Evolutionary conservation across 2,329 filamentous ascomycete species (phyloP), one percentile per base, ranked within the genome.

Genomic region (Beauveria asiatica): DNA sequence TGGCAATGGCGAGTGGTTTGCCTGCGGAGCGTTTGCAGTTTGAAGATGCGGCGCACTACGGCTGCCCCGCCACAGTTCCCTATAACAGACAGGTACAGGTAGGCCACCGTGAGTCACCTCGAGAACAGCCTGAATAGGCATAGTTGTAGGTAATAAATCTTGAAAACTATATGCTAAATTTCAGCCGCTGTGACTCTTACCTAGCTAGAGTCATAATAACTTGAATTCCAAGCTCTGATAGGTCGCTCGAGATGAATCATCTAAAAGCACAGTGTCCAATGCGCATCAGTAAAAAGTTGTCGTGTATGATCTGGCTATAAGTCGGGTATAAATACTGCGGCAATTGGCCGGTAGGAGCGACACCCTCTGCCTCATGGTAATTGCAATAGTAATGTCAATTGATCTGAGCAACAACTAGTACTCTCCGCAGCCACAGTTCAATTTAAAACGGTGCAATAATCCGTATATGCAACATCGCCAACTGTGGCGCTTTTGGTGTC

Each of bases 201-300:
- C 4, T 51, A 25, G 37, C 7, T 45, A 27, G 39, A 59, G 56
- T 59, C 56, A 59, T 13, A 37, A 8, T 17, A 33, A 4, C 19
- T 21, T n/a, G n/a, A n/a, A n/a, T n/a, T 4, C 4, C 4, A 17
- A 25, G 25, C 21, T 25, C 46, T 59, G 39, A 59, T 59, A 59
- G 56, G 56, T 52, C 33, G 19, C 39, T 25, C 4, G 19, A 52
- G 25, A 59, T 59, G 56, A 59, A 51, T 59, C 56, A 59, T 59
- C 37, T 44, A 13, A 17, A 17, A 1, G 3, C 9, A 5, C 6
- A 23, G 3, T 16, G 19, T 37, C 13, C 11, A 37, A 16, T 37
- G 33, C 11, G 2, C 33, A 13, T 37, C 33, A 16, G 33, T 37
- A 37, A 6, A 37, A 37, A 16, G 33, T 13, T 37, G 13, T 16